phyloP scores from a whole-genome alignment of 2,329 filamentous ascomycete species.

The Sphaerulina vaccinii region DNA sequence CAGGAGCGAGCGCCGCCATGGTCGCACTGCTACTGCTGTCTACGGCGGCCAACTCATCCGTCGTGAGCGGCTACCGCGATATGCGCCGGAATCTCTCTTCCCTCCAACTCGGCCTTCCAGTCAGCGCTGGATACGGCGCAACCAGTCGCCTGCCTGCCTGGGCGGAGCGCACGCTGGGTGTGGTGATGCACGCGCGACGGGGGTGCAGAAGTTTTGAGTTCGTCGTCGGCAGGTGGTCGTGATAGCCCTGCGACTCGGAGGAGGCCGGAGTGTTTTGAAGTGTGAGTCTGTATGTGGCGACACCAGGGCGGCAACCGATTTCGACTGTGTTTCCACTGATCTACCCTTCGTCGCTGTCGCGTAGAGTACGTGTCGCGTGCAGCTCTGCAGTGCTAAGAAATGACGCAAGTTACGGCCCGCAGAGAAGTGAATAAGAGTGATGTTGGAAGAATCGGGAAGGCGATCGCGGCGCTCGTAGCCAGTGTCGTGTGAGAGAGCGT shows the following conservation, averaged over 20 bases:
- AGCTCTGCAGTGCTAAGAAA: background rate
- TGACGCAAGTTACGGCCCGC: conserved; percentile 13
- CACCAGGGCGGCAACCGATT: conserved; percentile 3
- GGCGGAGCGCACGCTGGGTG: conserved; percentile 5
- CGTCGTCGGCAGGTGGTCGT: conserved; percentile 6
- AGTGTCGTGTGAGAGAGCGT: too few relatives aligned
- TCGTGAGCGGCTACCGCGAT: conserved; percentile 17
- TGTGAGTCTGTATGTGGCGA: too few relatives aligned
- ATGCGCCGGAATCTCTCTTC: conserved; percentile 17
- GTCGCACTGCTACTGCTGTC: conserved; percentile 25
- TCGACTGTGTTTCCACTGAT: background rate
- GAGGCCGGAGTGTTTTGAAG: too few relatives aligned
- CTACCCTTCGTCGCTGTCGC: background rate
- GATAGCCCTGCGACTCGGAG: conserved; percentile 13
- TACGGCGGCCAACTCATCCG: conserved; percentile 25
- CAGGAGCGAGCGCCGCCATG: conserved; percentile 38
- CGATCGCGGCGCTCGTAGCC: too few relatives aligned
- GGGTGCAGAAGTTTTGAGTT: conserved; percentile 4
- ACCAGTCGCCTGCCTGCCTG: conserved; percentile 11
- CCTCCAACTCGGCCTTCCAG: background rate
- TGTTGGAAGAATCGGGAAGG: too few relatives aligned
- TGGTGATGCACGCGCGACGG: conserved; percentile 6
- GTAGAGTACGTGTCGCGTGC: conserved; percentile 8
- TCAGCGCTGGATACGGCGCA: conserved; percentile 2
- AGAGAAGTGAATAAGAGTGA: conserved; percentile 9